A percentile compares a stretch with the other conserved stretches of the same genome.
phyloP scores from a whole-genome alignment of 208 protist genomes.

The Trypanosomatidae sp. region DNA sequence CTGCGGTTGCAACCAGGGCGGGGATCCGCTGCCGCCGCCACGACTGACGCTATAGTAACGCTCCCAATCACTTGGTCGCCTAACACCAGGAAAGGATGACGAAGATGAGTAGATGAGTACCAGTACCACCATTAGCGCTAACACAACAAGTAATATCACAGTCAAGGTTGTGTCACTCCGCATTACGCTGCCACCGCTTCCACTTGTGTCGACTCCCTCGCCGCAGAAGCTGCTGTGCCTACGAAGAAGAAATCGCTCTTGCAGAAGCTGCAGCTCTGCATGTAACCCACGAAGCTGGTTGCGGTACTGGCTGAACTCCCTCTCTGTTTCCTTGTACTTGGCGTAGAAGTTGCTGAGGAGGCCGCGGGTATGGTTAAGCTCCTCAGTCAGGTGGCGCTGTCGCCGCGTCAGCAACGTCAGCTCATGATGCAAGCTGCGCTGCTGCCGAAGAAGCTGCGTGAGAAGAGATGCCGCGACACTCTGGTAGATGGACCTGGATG shows the following conservation, averaged over 20 bases:
- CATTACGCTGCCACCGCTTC: background rate
- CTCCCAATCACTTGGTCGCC: background rate
- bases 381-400: background rate
- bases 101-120: background rate
- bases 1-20: background rate
- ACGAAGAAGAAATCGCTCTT: conserved; percentile 10
- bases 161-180: background rate
- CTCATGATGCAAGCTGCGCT: conserved; percentile 9
- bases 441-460: conserved; percentile 11
- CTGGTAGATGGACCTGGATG: conserved; percentile 1
- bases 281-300: conserved; percentile 1
- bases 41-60: background rate
- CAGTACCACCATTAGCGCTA: background rate
- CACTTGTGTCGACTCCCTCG: background rate
- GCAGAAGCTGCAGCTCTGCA: background rate
- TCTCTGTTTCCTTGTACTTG: background rate
- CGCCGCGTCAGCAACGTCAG: conserved; percentile 5
- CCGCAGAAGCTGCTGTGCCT: background rate
- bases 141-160: background rate
- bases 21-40: conserved; percentile 1
- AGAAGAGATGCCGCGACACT: conserved; percentile 1
- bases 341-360: conserved; percentile 6
- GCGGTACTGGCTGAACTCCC: conserved; percentile 1
- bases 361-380: conserved; percentile 9
- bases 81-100: background rate